Conservation (phyloP, 495 filamentous ascomycete species). For the Pyrenula massariospora region DNA sequence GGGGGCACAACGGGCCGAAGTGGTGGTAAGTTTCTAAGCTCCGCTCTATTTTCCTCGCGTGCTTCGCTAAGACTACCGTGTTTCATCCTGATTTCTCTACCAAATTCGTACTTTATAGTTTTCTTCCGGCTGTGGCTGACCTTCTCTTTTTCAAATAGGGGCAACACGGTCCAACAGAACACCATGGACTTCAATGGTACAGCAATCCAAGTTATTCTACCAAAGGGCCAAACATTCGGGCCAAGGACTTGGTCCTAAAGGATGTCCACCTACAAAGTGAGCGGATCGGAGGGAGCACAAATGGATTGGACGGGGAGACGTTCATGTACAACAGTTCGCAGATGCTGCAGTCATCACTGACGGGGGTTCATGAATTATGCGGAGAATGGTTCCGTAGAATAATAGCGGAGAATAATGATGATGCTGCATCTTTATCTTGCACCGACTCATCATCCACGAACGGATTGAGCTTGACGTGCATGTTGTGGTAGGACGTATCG, state of each 20-base stretch:
- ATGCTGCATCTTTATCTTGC: too few relatives aligned
- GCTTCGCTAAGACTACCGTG: constrained; percentile 18
- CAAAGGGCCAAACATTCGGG: constrained; percentile 38
- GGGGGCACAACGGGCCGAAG: constrained; percentile 30
- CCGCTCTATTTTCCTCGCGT: not conserved
- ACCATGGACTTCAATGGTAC: constrained; percentile 32
- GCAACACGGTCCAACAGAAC: not conserved
- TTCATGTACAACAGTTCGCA: too few relatives aligned
- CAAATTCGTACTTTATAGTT: constrained; percentile 20
- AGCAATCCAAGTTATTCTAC: constrained; percentile 35
- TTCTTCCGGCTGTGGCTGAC: constrained; percentile 3
- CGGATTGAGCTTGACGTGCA: too few relatives aligned
- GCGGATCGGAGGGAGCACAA: too few relatives aligned
- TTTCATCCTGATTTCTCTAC: not conserved
- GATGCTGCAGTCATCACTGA: too few relatives aligned
- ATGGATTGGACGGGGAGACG: too few relatives aligned
- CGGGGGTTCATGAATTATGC: too few relatives aligned
- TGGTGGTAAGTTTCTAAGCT: constrained; percentile 41
- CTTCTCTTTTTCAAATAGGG: not conserved
- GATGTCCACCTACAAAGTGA: too few relatives aligned
- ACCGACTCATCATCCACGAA: too few relatives aligned
- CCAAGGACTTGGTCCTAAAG: constrained; percentile 30
- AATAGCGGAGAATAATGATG: too few relatives aligned
- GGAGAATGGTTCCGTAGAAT: too few relatives aligned
- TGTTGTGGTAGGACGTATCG: too few relatives aligned